These are phyloP conservation scores for Verticillium tricorpus DNA, from an alignment of 2,329 filamentous ascomycete species.

Conservation along the genomic window DNA sequence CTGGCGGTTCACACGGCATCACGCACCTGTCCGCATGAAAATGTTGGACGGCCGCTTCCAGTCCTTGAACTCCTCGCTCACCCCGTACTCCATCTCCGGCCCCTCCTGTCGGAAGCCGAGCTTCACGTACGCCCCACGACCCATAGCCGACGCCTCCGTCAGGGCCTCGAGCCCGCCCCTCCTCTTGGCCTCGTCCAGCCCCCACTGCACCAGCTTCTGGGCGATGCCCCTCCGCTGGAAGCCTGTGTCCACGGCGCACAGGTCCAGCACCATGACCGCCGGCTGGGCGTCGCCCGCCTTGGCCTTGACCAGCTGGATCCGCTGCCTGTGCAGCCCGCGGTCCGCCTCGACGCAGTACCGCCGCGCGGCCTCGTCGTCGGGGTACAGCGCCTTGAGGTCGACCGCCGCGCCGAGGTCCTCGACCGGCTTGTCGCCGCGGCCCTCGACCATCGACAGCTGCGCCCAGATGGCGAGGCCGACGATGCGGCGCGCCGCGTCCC, in stretches of 20 bases:
- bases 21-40: constrained; percentile 38
- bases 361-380: constrained; percentile 37
- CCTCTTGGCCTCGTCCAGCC: constrained; percentile 34
- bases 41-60: constrained; percentile 36
- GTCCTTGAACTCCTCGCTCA: constrained; percentile 35
- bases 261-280: constrained; percentile 43
- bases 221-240: constrained; percentile 49
- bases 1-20: too few species aligned
- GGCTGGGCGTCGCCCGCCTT: constrained; percentile 33
- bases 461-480: constrained; percentile 52
- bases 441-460: constrained; percentile 44
- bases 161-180: constrained; percentile 35
- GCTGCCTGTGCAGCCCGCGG: constrained; percentile 35
- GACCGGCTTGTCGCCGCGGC: constrained; percentile 36
- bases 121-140: constrained; percentile 38
- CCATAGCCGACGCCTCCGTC: constrained; percentile 45
- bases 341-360: constrained; percentile 41
- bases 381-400: constrained; percentile 33
- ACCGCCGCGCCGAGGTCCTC: constrained; percentile 23
- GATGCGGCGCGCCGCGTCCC: constrained; percentile 21
- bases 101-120: constrained; percentile 39
- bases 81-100: constrained; percentile 35
- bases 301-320: constrained; percentile 35
- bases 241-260: constrained; percentile 47
- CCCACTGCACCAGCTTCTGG: constrained; percentile 40